Conservation (phyloP, 768 basidiomycete species). For the Pisolithus tinctorius region DNA sequence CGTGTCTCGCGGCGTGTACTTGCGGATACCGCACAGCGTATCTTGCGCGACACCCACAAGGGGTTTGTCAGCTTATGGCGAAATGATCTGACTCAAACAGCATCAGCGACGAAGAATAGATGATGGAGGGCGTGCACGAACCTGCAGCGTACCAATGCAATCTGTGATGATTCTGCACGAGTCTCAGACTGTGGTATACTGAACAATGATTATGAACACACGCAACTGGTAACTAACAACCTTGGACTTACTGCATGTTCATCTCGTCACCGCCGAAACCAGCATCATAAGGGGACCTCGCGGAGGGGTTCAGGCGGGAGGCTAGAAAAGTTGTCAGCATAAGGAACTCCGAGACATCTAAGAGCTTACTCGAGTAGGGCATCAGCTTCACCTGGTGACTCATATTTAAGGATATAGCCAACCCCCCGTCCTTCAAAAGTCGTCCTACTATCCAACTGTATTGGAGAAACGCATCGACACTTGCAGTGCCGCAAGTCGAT, state of each 20-base stretch:
- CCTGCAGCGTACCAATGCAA: slow-evolving; percentile 97
- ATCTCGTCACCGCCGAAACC: slow-evolving; percentile 99
- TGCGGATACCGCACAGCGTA: slow-evolving; percentile 94
- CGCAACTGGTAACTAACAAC: neutral
- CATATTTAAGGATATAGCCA: slow-evolving; percentile 55
- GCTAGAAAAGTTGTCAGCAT: slow-evolving; percentile 41
- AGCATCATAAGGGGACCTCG: slow-evolving; percentile 98
- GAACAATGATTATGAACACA: slow-evolving; percentile 8
- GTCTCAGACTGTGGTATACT: slow-evolving; percentile 98
- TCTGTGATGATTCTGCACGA: slow-evolving; percentile 95
- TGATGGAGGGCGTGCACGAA: slow-evolving; percentile 24
- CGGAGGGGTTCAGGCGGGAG: slow-evolving; percentile 95
- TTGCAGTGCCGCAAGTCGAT: slow-evolving; percentile 97
- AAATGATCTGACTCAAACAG: slow-evolving; percentile 69
- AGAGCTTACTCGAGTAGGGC: slow-evolving; percentile 89
- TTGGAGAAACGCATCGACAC: slow-evolving; percentile 87
- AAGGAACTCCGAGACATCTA: neutral
- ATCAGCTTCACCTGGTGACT: slow-evolving; percentile 94
- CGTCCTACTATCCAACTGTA: slow-evolving; percentile 99
- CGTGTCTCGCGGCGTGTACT: slow-evolving; percentile 91
- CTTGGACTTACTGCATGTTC: slow-evolving; percentile 94
- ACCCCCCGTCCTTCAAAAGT: slow-evolving; percentile 98
- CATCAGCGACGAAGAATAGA: neutral
- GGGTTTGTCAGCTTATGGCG: slow-evolving; percentile 98
- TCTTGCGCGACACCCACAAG: slow-evolving; percentile 99